Base-by-base conservation (phyloP, 192 early-diverging fungal genomes). In the Coemansia sp. region DNA sequence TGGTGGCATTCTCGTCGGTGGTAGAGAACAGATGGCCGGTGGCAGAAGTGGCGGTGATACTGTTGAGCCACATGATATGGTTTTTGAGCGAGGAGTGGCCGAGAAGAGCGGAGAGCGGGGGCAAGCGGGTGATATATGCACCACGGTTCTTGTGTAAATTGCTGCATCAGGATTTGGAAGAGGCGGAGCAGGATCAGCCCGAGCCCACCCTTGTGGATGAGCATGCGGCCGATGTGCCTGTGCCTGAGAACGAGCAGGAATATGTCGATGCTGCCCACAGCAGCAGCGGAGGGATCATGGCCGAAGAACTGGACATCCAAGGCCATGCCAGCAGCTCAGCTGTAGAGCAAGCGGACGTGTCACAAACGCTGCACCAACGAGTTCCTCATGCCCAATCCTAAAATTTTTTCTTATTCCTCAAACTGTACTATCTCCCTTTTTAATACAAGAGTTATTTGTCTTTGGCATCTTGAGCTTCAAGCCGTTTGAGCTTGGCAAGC, bases 11-110 rank as follows among this genome's bases (percentile, higher is more conserved):
- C 53, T 90, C 90, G 0, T 53, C 89, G 8, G 47, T 97, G n/a
- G 60, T 96, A 15, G 66, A 71, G 58, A 58, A 60, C 6, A 71
- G 84, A 1, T 84, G 90, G 66, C 95, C 97, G 6, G 72, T 73
- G 5, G 84, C 81, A 1, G 94, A 97, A 72, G 58, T 93, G 26
- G 66, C 88, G 40, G 95, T 93, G 3, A 86, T 99, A 59, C 78
- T 79, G 6, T 85, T 93, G 5, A 95, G 94, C 5, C 97, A 99
- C 78, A 66, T 94, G 12, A 94, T 97, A 53, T 99, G 93, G 68
- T 99, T 92, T 60, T 80, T 96, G 21, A 91, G 91, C 47, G 95
- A 98, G 55, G 90, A 96, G 12, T 99, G 91, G 88, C 93, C 94
- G 9, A 66, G 70, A 11, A 72, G 85, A 50, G 77, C 66, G 34